phyloP scores from a whole-genome alignment of 73 alveolate species.

The Paramecium primaurelia region DNA sequence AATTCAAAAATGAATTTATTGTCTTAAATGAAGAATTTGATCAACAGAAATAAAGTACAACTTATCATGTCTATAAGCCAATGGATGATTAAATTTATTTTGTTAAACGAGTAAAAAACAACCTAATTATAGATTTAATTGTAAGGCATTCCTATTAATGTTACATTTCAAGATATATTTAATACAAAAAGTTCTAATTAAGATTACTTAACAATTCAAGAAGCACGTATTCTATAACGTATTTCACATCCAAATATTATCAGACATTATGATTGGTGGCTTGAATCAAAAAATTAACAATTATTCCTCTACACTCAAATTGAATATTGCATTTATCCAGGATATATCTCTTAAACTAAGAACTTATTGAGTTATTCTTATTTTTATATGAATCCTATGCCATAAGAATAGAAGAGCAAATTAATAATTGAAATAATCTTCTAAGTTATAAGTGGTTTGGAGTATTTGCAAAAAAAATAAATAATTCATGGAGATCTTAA shows the following conservation, averaged over 20 bases:
- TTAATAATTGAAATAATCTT: neutral
- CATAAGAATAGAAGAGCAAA: neutral
- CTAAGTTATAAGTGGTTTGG: neutral
- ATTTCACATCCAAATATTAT: neutral
- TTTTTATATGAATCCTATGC: constrained; percentile 38
- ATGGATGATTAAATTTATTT: constrained; percentile 36
- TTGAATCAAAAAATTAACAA: neutral
- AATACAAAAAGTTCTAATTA: neutral
- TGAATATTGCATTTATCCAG: constrained; percentile 42
- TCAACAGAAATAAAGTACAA: neutral
- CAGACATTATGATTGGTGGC: constrained; percentile 41
- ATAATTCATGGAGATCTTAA: neutral
- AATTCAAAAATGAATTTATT: constrained; percentile 10
- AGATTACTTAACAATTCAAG: neutral
- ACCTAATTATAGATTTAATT: neutral
- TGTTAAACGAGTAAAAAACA: neutral
- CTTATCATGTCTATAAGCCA: constrained; percentile 24
- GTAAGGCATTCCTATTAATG: neutral
- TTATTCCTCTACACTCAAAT: neutral
- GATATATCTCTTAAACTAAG: neutral
- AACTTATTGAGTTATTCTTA: constrained; percentile 13
- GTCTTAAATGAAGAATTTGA: neutral
- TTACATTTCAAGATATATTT: neutral
- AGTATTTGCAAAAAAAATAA: neutral
- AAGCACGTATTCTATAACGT: neutral